phyloP scores from a whole-genome alignment of 2,329 filamentous ascomycete species.

The Botrytis sinoallii region DNA sequence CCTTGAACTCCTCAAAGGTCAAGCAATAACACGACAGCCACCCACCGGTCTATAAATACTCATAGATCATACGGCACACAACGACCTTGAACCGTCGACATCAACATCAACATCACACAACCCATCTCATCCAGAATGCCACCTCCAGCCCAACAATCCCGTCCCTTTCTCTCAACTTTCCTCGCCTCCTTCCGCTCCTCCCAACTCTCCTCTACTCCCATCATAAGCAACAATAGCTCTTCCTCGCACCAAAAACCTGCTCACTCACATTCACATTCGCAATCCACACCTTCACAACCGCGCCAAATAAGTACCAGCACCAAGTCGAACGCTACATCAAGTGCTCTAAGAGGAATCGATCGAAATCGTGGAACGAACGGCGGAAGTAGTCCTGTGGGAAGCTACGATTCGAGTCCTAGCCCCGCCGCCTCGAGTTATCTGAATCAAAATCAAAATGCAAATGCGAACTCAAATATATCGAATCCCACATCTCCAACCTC shows the following conservation, averaged over 20 bases:
- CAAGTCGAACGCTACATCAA: constrained; percentile 28
- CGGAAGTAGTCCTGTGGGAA: constrained; percentile 20
- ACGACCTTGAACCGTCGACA: not conserved
- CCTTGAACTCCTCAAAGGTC: not conserved
- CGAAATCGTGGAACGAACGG: not conserved
- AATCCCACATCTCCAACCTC: not conserved
- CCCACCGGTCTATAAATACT: not conserved
- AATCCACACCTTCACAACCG: constrained; percentile 17
- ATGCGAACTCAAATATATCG: not conserved
- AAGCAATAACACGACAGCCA: not conserved
- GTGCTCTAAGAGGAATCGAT: constrained; percentile 23
- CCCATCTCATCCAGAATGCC: not conserved
- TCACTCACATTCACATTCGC: constrained; percentile 30
- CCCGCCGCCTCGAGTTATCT: not conserved
- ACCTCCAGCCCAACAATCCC: constrained; percentile 33
- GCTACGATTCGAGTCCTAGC: constrained; percentile 15
- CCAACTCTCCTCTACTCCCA: constrained; percentile 24
- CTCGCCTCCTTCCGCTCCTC: constrained; percentile 38
- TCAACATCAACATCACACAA: not conserved
- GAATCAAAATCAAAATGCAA: not conserved
- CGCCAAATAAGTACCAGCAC: constrained; percentile 11
- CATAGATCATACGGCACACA: not conserved
- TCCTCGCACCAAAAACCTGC: constrained; percentile 25
- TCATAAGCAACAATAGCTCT: constrained; percentile 26
- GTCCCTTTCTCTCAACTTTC: constrained; percentile 38